Evolutionary conservation across 805 yeast species (phyloP).

Genomic region (Nakazawaea pomicola): DNA sequence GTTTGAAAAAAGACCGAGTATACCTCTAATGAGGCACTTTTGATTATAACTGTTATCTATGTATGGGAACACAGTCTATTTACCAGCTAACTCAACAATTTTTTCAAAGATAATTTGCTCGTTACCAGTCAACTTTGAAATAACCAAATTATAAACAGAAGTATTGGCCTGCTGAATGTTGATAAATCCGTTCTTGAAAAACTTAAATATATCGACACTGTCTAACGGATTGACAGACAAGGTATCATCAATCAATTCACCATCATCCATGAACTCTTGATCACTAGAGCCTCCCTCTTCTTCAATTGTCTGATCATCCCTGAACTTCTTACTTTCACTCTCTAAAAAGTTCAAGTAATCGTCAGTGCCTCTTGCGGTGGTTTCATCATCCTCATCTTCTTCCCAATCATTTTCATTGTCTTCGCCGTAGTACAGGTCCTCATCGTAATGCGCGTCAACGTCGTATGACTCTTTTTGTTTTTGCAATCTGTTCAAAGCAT

Average conservation of each 20-base stretch:
- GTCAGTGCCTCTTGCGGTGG: conserved; percentile 25
- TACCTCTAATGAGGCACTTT: no score
- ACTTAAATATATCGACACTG: conserved; percentile 61
- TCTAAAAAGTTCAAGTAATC: conserved; percentile 46
- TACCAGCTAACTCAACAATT: conserved; percentile 10
- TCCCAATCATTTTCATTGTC: conserved; percentile 21
- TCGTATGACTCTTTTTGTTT: conserved; percentile 55
- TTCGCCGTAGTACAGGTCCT: conserved; percentile 24
- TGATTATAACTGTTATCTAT: no score
- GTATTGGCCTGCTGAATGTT: conserved; percentile 42
- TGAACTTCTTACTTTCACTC: conserved; percentile 35
- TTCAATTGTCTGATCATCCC: conserved; percentile 27
- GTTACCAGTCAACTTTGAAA: conserved; percentile 7
- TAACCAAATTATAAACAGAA: conserved; percentile 6
- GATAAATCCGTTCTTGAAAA: conserved; percentile 52
- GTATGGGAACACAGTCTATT: neutral
- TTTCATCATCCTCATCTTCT: conserved; percentile 23
- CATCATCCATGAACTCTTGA: conserved; percentile 33
- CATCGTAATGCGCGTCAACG: conserved; percentile 26
- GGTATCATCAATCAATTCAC: conserved; percentile 79
- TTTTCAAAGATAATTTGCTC: conserved; percentile 11
- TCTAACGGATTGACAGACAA: conserved; percentile 78
- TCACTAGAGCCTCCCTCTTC: conserved; percentile 41
- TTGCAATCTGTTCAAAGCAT: conserved; percentile 62
- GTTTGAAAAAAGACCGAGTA: no score